Conservation (phyloP, 352 stramenopile genomes). For the Pythium utonaiense region DNA sequence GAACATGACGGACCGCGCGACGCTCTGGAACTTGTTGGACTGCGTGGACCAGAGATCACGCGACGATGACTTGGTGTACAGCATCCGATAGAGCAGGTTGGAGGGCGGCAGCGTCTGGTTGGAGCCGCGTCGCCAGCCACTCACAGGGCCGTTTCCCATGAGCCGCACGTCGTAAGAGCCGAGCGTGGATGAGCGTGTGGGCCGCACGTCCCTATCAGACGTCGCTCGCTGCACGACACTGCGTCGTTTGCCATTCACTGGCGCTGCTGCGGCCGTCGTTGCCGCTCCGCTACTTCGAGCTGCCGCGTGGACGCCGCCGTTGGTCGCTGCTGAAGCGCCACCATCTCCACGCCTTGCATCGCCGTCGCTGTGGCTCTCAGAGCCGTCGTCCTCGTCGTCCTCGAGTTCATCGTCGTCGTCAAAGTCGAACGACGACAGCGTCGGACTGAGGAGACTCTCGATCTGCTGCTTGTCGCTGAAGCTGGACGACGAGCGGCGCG, state of each 20-base stretch:
- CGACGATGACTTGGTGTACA: slow-evolving; percentile 63
- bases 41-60: slow-evolving; percentile 58
- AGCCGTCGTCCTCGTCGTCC: slow-evolving; percentile 26
- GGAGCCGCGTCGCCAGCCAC: slow-evolving; percentile 10
- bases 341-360: not conserved
- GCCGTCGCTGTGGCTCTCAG: slow-evolving; percentile 4
- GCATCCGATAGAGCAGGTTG: slow-evolving; percentile 73
- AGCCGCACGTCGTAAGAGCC: slow-evolving; percentile 26
- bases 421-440: slow-evolving; percentile 85
- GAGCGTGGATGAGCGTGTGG: slow-evolving; percentile 55
- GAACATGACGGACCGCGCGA: slow-evolving; percentile 71
- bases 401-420: slow-evolving; percentile 66
- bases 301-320: not conserved
- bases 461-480: slow-evolving; percentile 56
- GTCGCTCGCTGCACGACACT: not conserved
- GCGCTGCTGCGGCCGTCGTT: not conserved
- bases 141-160: not conserved
- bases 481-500: slow-evolving; percentile 36
- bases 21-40: slow-evolving; percentile 48
- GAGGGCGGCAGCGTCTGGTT: slow-evolving; percentile 36
- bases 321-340: not conserved
- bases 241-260: not conserved
- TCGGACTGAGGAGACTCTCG: slow-evolving; percentile 69
- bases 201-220: slow-evolving; percentile 25
- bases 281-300: too few relatives aligned